Conservation (phyloP, 169 alveolate genomes). For the Plasmodium sp. region DNA sequence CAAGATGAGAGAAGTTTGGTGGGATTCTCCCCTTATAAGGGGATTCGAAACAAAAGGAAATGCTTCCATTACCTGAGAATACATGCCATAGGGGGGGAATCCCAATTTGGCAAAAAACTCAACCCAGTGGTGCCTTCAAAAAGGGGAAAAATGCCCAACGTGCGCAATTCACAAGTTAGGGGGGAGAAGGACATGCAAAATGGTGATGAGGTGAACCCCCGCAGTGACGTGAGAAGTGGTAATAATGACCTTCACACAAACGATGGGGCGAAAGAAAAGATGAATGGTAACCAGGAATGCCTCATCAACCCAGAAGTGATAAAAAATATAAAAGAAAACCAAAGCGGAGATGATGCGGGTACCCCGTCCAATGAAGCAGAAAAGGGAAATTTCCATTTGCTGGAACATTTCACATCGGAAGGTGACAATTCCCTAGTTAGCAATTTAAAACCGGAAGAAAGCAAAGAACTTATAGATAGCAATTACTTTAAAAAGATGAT, state of each 20-base stretch:
- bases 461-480: constrained; percentile 57
- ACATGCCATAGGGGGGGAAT: background rate
- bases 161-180: background rate
- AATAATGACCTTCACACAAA: background rate
- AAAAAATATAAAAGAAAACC: constrained; percentile 15
- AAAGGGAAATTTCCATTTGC: background rate
- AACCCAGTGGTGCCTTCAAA: background rate
- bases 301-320: background rate
- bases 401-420: constrained; percentile 15
- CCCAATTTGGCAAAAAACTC: background rate
- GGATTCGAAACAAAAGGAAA: background rate
- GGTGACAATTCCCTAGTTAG: constrained; percentile 32
- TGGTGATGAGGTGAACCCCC: background rate
- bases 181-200: background rate
- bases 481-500: constrained; percentile 38
- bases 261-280: background rate
- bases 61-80: background rate
- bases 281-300: background rate
- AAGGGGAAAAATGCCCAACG: background rate
- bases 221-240: background rate
- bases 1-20: background rate
- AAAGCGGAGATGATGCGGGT: background rate
- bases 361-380: background rate
- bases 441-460: constrained; percentile 45
- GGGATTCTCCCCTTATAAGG: background rate